phyloP scores from a whole-genome alignment of 75 land plant genomes.

The Cryptomeria japonica region DNA sequence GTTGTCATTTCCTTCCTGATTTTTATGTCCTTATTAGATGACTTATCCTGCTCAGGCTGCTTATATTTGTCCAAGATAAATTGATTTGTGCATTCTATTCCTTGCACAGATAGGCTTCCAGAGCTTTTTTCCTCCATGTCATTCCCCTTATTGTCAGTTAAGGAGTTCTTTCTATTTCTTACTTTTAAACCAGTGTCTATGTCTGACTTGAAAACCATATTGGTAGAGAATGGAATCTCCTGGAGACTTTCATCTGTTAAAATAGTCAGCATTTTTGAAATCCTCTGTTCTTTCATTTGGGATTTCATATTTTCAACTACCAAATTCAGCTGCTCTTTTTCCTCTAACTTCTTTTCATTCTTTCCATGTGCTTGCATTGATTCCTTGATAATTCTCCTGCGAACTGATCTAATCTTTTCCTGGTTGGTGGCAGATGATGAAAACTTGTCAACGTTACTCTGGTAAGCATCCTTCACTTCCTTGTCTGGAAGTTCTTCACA shows the following conservation, averaged over 20 bases:
- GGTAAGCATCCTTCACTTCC: neutral
- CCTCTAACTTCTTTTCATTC: neutral
- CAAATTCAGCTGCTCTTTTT: constrained; percentile 4
- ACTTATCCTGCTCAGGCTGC: neutral
- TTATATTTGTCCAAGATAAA: neutral
- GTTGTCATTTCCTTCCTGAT: neutral
- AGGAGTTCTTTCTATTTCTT: neutral
- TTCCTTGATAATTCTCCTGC: neutral
- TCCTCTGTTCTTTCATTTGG: neutral
- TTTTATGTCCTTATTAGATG: neutral
- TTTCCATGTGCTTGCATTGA: neutral
- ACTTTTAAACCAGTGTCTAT: neutral
- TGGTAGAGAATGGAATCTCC: neutral
- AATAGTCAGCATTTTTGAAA: neutral
- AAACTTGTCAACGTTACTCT: neutral
- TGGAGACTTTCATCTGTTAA: neutral
- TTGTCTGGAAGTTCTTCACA: neutral
- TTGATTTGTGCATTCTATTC: neutral
- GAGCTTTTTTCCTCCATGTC: neutral
- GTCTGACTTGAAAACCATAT: neutral
- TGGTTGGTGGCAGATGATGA: neutral
- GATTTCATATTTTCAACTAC: neutral
- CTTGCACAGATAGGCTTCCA: neutral
- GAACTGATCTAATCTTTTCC: neutral
- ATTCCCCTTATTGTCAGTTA: neutral